Percentiles rank a stretch among this genome's conserved stretches.
phyloP scores from a whole-genome alignment of 768 basidiomycete species.

The Botryobasidium botryosum region DNA sequence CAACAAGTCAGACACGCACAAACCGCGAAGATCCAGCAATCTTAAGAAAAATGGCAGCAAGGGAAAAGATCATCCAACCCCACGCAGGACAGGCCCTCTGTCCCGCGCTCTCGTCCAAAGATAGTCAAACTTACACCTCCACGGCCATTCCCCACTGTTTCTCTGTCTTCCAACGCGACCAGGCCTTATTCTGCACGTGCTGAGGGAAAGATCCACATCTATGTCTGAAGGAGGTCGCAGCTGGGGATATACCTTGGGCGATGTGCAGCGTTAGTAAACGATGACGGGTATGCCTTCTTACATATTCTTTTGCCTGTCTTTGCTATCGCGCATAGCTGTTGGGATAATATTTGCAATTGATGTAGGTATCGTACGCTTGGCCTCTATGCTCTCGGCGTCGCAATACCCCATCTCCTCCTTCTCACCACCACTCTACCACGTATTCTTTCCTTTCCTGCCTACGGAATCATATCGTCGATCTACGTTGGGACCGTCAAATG shows the following conservation, averaged over 20 bases:
- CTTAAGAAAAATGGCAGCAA: no score
- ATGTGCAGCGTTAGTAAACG: conserved; percentile 54
- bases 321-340: not conserved
- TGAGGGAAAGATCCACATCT: conserved; percentile 69
- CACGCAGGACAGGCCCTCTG: no score
- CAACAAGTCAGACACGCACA: no score
- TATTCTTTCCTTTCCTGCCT: conserved; percentile 45
- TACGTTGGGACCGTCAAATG: conserved; percentile 56
- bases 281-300: conserved; percentile 42
- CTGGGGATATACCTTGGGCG: conserved; percentile 58
- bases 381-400: conserved; percentile 74
- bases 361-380: conserved; percentile 53
- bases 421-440: conserved; percentile 53
- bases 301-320: not conserved
- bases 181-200: conserved; percentile 63
- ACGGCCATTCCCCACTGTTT: conserved; percentile 61
- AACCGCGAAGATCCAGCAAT: no score
- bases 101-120: no score
- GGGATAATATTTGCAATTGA: not conserved
- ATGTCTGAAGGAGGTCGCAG: conserved; percentile 58
- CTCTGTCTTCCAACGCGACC: conserved; percentile 57
- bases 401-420: conserved; percentile 64
- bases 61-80: no score
- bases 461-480: conserved; percentile 45
- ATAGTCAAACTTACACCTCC: conserved; percentile 43